Conservation (phyloP, 345 rosid species). For the Eucalyptus marginata region DNA sequence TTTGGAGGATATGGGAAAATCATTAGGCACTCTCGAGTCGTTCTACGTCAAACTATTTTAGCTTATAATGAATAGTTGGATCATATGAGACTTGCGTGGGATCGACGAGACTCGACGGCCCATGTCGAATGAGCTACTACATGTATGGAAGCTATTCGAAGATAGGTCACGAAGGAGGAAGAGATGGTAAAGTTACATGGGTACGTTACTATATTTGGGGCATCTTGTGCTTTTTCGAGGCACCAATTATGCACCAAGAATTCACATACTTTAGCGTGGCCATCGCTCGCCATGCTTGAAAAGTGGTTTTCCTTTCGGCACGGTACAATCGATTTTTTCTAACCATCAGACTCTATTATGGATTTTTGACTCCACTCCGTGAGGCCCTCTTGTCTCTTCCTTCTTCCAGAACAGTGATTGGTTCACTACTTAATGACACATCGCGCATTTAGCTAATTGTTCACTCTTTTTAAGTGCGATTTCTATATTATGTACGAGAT, state of each 20-base stretch:
- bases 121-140: neutral
- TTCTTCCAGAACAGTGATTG: neutral
- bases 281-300: neutral
- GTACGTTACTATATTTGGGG: neutral
- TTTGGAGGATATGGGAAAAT: neutral
- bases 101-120: neutral
- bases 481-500: fast-evolving
- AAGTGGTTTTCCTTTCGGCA: neutral
- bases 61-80: neutral
- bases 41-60: too few species aligned
- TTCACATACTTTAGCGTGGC: neutral
- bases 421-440: neutral
- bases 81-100: neutral
- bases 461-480: fast-evolving
- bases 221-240: neutral
- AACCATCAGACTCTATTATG: too few species aligned
- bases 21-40: neutral
- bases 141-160: neutral
- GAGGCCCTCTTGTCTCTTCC: too few species aligned
- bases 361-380: too few species aligned
- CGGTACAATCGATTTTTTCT: neutral
- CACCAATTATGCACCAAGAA: neutral
- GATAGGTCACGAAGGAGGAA: too few species aligned
- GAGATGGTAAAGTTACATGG: neutral
- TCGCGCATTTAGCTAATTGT: too few species aligned